Evolutionary conservation across 2,329 filamentous ascomycete species (phyloP), one percentile per base, ranked within the genome.

Genomic region (Juglanconis oblonga): DNA sequence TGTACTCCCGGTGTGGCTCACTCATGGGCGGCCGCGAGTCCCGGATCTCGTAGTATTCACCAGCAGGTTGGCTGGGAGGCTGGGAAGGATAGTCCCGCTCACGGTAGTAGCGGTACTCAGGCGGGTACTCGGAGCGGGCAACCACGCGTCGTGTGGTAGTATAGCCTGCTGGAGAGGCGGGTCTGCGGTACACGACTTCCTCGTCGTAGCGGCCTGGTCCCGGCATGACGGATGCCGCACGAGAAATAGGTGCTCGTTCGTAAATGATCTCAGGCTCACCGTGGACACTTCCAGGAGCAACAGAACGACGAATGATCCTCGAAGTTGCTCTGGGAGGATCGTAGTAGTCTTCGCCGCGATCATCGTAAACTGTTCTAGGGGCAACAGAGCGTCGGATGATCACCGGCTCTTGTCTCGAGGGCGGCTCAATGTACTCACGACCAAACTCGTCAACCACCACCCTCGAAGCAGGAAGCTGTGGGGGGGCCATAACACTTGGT

Each of bases 391-490:
- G 82, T 51, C 82, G 75, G 24, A 79, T 69, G 17, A 78, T 64
- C 29, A 78, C 66, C 24, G 67, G 50, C 8, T 67, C 57, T 31
- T 72, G 66, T 52, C 77, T 63, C 36, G 61, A 79, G 9, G 75
- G 67, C 32, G 85, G 83, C 66, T 87, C 84, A 62, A 82, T 72
- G 75, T 93, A 97, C 70, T 91, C 87, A 71, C 91, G 90, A 45
- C 92, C 92, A 73, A 87, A 91, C 63, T 90, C 86, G 74, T 97
- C 93, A 57, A 96, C 80, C 38, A 96, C 81, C 64, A 97, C 88
- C 63, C 88, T 86, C 58, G 87, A 79, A 50, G 83, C 77, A 17
- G 83, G 81, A 6, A 83, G 79, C 53, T 79, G 72, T 67, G 78
- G 79, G 51, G 79, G 79, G 2, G 76, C 75, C 75, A 84, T 80